Conservation (phyloP, 129 eudicot genomes). For the Calendula officinalis region DNA sequence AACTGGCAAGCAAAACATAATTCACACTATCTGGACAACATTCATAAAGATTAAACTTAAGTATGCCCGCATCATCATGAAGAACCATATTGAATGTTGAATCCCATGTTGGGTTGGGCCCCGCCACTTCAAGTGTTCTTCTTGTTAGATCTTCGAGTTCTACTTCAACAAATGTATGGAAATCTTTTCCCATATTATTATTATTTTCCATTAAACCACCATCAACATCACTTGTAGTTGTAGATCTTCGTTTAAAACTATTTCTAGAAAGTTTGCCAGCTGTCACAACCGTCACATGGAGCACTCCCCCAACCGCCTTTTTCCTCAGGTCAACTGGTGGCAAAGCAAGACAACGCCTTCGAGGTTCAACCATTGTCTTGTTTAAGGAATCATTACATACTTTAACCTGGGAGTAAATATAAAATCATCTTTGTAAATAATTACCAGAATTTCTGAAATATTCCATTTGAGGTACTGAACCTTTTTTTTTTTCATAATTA, state of each 20-base stretch:
- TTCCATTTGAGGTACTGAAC: too few relatives aligned
- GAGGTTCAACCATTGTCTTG: slow-evolving; percentile 97
- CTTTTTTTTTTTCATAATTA: too few relatives aligned
- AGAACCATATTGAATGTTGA: slow-evolving; percentile 78
- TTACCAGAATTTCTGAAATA: neutral
- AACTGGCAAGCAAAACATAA: slow-evolving; percentile 68
- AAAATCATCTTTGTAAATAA: neutral
- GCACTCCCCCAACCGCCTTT: slow-evolving; percentile 77
- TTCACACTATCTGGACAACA: slow-evolving; percentile 60
- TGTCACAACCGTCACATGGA: slow-evolving; percentile 72
- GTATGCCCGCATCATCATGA: slow-evolving; percentile 77
- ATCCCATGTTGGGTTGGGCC: slow-evolving; percentile 82
- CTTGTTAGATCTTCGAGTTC: slow-evolving; percentile 85
- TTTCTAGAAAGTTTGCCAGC: slow-evolving; percentile 62
- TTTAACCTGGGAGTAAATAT: slow-evolving; percentile 53
- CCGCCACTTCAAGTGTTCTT: slow-evolving; percentile 54
- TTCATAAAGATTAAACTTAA: slow-evolving; percentile 75
- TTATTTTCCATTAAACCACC: slow-evolving; percentile 25
- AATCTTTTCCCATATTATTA: slow-evolving; percentile 39
- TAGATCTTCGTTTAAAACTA: slow-evolving; percentile 45
- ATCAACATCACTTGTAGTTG: slow-evolving; percentile 23
- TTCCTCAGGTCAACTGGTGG: slow-evolving; percentile 68
- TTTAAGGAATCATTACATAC: slow-evolving; percentile 57
- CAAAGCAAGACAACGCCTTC: slow-evolving; percentile 74
- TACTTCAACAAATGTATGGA: slow-evolving; percentile 88